Conservation (phyloP, 768 basidiomycete species). For the Boletus speciosus region DNA sequence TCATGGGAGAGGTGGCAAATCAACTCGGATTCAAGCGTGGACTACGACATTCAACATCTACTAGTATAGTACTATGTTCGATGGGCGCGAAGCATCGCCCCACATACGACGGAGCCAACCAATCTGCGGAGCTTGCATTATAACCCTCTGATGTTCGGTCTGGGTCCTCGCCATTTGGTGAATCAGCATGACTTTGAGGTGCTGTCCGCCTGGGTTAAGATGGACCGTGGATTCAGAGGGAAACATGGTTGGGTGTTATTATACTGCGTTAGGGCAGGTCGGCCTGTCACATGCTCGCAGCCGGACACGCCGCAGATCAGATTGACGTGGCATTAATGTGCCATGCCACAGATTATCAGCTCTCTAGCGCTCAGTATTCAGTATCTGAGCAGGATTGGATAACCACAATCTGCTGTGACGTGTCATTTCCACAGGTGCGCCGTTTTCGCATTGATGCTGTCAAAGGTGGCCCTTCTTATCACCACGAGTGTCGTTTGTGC, state of each 20-base stretch:
- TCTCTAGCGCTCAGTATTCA: too few species aligned
- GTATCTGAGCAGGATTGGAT: too few species aligned
- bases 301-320: too few species aligned
- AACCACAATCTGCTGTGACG: too few species aligned
- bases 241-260: not conserved
- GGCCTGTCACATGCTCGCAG: too few species aligned
- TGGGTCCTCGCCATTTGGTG: constrained; percentile 82
- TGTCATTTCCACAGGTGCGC: too few species aligned
- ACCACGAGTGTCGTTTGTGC: too few species aligned
- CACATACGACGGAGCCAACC: constrained; percentile 11
- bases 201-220: constrained; percentile 68
- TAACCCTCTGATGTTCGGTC: constrained; percentile 54
- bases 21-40: too few species aligned
- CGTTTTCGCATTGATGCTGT: too few species aligned
- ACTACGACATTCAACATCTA: not conserved
- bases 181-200: constrained; percentile 37
- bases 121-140: constrained; percentile 55
- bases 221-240: constrained; percentile 41
- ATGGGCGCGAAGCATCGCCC: constrained; percentile 47
- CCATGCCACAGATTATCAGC: too few species aligned
- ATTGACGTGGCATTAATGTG: too few species aligned
- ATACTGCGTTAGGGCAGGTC: constrained; percentile 28
- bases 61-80: constrained; percentile 29
- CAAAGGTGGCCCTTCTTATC: too few species aligned
- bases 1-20: not conserved